Percentiles rank a stretch among this genome's conserved stretches.
phyloP scores from a whole-genome alignment of 495 filamentous ascomycete species.

The Cairneyella variabilis region DNA sequence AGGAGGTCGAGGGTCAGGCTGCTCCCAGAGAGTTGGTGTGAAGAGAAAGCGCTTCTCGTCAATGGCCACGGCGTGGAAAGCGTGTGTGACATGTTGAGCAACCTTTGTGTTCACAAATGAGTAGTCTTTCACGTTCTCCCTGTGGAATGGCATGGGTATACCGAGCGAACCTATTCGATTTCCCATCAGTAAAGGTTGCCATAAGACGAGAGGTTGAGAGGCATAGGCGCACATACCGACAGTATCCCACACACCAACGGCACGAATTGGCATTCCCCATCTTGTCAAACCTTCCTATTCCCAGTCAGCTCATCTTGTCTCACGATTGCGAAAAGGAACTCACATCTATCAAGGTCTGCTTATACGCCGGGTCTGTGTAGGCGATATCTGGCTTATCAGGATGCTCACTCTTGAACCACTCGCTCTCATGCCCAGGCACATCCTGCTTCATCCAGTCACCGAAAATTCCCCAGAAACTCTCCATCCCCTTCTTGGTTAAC shows the following conservation, averaged over 20 bases:
- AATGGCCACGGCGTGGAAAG: slow-evolving; percentile 71
- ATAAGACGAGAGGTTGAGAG: not conserved
- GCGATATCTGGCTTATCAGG: no score
- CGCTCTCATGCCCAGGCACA: slow-evolving; percentile 31
- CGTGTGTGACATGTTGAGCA: slow-evolving; percentile 56
- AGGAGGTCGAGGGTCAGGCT: slow-evolving; percentile 28
- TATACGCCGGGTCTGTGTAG: slow-evolving; percentile 17
- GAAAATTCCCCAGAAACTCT: slow-evolving; percentile 60
- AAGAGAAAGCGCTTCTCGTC: slow-evolving; percentile 65
- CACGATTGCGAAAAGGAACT: no score
- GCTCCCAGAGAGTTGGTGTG: slow-evolving; percentile 61
- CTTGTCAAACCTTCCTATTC: slow-evolving; percentile 11
- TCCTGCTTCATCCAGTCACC: slow-evolving; percentile 57
- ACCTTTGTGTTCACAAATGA: slow-evolving; percentile 51
- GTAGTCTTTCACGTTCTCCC: slow-evolving; percentile 19
- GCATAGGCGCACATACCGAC: slow-evolving; percentile 30
- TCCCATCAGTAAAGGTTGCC: no score
- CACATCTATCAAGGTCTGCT: no score
- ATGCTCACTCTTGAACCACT: slow-evolving; percentile 15
- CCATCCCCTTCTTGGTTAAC: slow-evolving; percentile 60
- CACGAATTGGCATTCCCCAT: slow-evolving; percentile 25
- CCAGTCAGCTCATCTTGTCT: slow-evolving; percentile 2
- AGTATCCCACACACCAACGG: slow-evolving; percentile 58
- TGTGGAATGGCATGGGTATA: slow-evolving; percentile 12
- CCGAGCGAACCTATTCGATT: slow-evolving; percentile 18